Evolutionary conservation across 805 yeast genomes (phyloP).

Genomic region (Candida suzukii): DNA sequence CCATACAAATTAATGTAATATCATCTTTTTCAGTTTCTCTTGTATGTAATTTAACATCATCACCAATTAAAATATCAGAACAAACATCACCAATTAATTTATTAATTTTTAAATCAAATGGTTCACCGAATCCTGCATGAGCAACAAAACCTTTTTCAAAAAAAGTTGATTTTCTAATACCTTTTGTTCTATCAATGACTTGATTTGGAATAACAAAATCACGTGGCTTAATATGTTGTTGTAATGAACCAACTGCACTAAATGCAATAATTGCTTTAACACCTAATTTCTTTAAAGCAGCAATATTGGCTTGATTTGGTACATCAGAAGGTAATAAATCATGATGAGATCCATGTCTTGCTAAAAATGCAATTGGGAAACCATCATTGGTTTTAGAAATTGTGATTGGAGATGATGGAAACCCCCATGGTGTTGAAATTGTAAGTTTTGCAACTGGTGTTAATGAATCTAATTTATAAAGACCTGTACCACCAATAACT

Average conservation of each 20-base stretch:
- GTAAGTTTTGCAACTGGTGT: conserved; percentile 81
- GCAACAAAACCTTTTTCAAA: conserved; percentile 93
- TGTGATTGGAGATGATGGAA: conserved; percentile 90
- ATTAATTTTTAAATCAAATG: conserved; percentile 75
- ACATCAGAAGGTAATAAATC: conserved; percentile 87
- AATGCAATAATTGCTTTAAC: conserved; percentile 87
- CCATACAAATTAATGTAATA: conserved; percentile 90
- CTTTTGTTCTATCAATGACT: conserved; percentile 94
- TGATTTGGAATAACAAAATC: conserved; percentile 97
- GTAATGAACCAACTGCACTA: conserved; percentile 94
- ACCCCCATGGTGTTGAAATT: conserved; percentile 94
- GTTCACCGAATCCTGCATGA: conserved; percentile 96
- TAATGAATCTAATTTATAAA: conserved; percentile 76
- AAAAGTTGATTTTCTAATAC: conserved; percentile 82
- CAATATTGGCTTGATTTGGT: conserved; percentile 90
- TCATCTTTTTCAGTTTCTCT: conserved; percentile 61
- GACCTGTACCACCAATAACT: conserved; percentile 97
- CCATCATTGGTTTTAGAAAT: conserved; percentile 73
- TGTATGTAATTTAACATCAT: conserved; percentile 54
- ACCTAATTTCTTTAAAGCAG: conserved; percentile 85
- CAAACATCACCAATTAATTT: conserved; percentile 53
- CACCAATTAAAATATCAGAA: conserved; percentile 45
- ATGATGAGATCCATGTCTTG: conserved; percentile 91
- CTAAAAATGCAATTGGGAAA: conserved; percentile 85
- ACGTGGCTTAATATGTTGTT: conserved; percentile 82